Conservation (phyloP, 306 rosid genomes). For the Rosa chinensis region DNA sequence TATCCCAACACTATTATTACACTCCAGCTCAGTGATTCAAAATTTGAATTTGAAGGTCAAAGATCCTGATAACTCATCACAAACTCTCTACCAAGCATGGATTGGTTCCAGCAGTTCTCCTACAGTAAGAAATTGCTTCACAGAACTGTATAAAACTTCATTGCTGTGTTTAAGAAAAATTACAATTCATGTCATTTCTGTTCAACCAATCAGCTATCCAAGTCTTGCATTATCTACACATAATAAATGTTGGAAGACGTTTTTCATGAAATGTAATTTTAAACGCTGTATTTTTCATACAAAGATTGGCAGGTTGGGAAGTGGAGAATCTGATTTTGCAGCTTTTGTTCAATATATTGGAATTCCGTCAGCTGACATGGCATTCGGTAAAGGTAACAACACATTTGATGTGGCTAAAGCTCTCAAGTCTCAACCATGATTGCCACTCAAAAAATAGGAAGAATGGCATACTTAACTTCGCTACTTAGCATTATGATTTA, state of each 20-base stretch:
- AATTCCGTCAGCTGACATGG: conserved; percentile 57
- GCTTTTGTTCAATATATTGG: conserved; percentile 74
- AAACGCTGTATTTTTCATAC: conserved; percentile 11
- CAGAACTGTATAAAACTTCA: not conserved
- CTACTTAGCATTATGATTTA: not conserved
- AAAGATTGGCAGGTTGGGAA: conserved; percentile 63
- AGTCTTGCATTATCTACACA: not conserved
- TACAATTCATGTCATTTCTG: not conserved
- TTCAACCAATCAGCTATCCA: not conserved
- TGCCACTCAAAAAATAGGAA: not conserved
- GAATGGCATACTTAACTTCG: not conserved
- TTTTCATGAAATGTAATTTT: not conserved
- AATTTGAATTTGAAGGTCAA: conserved; percentile 45
- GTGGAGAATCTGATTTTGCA: conserved; percentile 69
- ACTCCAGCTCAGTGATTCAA: not conserved
- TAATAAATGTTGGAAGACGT: not conserved
- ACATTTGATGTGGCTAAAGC: not conserved
- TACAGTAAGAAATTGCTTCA: conserved; percentile 36
- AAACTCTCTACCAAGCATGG: conserved; percentile 62
- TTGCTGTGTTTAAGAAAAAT: not conserved
- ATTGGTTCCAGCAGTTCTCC: conserved; percentile 41
- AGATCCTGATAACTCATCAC: conserved; percentile 73
- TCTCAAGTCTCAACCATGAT: not conserved
- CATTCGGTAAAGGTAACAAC: conserved; percentile 52
- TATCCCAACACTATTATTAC: not conserved